phyloP scores from a whole-genome alignment of 176 grass and related monocot species.

The Carex cristatella region DNA sequence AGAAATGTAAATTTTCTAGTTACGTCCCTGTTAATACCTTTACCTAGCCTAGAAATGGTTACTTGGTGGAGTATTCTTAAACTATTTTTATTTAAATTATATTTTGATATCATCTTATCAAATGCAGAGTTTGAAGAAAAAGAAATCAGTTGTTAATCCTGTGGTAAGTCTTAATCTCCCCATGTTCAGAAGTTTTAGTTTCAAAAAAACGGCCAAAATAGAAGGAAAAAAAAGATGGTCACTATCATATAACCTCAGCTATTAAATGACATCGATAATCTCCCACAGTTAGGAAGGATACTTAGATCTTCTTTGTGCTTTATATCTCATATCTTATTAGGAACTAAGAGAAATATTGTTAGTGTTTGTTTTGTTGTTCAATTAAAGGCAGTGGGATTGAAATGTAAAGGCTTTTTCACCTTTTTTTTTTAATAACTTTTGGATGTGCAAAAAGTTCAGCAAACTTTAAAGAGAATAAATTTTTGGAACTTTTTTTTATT shows the following conservation, averaged over 20 bases:
- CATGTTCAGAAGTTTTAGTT: not conserved
- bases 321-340: not conserved
- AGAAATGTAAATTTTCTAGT: too few relatives aligned
- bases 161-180: conserved; percentile 45
- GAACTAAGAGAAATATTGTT: not conserved
- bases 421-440: not conserved
- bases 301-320: not conserved
- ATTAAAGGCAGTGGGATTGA: not conserved
- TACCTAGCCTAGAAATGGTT: not conserved
- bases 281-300: not conserved
- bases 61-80: not conserved
- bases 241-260: not conserved
- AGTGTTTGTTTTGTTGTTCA: not conserved
- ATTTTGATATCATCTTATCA: conserved; percentile 7
- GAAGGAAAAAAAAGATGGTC: too few relatives aligned
- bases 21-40: not conserved
- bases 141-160: conserved; percentile 64
- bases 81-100: not conserved
- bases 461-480: too few relatives aligned
- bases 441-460: not conserved
- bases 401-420: not conserved
- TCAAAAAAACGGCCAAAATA: not conserved
- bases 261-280: not conserved
- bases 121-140: conserved; percentile 65
- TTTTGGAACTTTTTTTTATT: too few relatives aligned